A percentile compares a stretch with the other conserved stretches of the same genome.
Evolutionary conservation across 192 early-diverging fungal species (phyloP).

Genomic region (Backusella parvicylindrica): DNA sequence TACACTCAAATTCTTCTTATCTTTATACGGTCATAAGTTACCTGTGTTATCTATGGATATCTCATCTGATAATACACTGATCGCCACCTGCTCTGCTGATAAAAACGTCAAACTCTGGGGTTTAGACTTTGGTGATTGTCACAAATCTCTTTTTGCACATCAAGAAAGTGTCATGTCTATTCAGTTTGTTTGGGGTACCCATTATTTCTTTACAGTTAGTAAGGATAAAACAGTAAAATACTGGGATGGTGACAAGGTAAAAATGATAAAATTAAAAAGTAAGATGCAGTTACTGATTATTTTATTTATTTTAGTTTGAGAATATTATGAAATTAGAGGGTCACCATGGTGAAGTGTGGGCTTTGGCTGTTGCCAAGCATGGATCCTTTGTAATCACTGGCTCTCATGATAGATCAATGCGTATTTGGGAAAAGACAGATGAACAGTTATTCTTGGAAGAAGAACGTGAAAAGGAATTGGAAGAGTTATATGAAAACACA

Average conservation of each 20-base stretch:
- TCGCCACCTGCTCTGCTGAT: conserved; percentile 94
- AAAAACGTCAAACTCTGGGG: conserved; percentile 99
- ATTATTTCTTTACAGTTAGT: conserved; percentile 91
- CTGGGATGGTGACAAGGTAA: conserved; percentile 93
- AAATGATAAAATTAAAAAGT: not conserved
- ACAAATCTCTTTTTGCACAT: conserved; percentile 90
- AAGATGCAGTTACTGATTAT: not conserved
- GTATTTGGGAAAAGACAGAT: conserved; percentile 95
- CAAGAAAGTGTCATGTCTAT: conserved; percentile 87
- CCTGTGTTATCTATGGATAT: conserved; percentile 99
- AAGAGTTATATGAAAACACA: conserved; percentile 83
- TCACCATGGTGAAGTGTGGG: conserved; percentile 94
- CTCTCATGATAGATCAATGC: conserved; percentile 92
- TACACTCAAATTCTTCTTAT: conserved; percentile 95
- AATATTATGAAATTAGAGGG: conserved; percentile 91
- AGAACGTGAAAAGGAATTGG: conserved; percentile 92
- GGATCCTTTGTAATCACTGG: conserved; percentile 86
- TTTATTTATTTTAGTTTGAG: conserved; percentile 60
- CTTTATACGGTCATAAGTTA: conserved; percentile 93
- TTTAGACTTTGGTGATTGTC: conserved; percentile 99
- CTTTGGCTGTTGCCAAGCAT: conserved; percentile 84
- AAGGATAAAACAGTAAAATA: conserved; percentile 92
- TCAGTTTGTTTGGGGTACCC: conserved; percentile 90
- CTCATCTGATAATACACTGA: conserved; percentile 86
- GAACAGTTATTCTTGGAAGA: conserved; percentile 95